A percentile compares a stretch with the other conserved stretches of the same genome.
Conservation (phyloP, 495 filamentous ascomycete species). For the Penicillium soppii region DNA sequence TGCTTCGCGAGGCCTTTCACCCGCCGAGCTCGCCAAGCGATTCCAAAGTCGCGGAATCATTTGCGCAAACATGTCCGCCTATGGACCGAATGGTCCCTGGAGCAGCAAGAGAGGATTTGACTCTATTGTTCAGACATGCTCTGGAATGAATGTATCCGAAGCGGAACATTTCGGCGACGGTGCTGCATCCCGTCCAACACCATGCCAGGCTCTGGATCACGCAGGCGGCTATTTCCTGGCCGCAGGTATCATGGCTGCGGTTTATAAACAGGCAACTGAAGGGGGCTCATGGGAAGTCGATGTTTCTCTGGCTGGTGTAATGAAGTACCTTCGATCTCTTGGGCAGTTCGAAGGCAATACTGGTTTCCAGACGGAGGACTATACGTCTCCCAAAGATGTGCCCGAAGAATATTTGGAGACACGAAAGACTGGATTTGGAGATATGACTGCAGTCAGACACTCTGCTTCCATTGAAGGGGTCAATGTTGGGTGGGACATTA, state of each 20-base stretch:
- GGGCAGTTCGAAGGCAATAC: constrained; percentile 16
- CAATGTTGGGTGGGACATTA: constrained; percentile 26
- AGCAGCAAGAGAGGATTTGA: constrained; percentile 38
- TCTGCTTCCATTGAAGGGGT: constrained; percentile 24
- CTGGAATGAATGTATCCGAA: constrained; percentile 50
- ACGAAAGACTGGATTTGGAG: constrained; percentile 18
- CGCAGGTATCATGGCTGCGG: constrained; percentile 52
- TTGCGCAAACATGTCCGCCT: constrained; percentile 62
- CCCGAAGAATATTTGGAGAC: constrained; percentile 19
- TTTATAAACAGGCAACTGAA: constrained; percentile 51
- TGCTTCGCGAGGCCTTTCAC: constrained; percentile 48
- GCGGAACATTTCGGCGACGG: constrained; percentile 55
- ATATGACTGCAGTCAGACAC: constrained; percentile 22
- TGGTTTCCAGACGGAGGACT: constrained; percentile 18
- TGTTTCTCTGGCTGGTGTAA: constrained; percentile 38
- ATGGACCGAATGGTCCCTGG: constrained; percentile 41
- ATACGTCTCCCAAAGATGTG: constrained; percentile 12
- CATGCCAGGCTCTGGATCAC: constrained; percentile 55
- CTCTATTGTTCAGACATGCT: constrained; percentile 48
- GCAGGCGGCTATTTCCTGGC: constrained; percentile 58
- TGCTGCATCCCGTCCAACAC: constrained; percentile 61
- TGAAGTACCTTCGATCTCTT: constrained; percentile 28
- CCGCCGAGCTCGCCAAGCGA: constrained; percentile 17
- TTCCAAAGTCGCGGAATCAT: constrained; percentile 50
- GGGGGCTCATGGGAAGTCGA: constrained; percentile 59